Base-by-base conservation (phyloP, 805 yeast genomes). In the Nakazawaea molendinolei region DNA sequence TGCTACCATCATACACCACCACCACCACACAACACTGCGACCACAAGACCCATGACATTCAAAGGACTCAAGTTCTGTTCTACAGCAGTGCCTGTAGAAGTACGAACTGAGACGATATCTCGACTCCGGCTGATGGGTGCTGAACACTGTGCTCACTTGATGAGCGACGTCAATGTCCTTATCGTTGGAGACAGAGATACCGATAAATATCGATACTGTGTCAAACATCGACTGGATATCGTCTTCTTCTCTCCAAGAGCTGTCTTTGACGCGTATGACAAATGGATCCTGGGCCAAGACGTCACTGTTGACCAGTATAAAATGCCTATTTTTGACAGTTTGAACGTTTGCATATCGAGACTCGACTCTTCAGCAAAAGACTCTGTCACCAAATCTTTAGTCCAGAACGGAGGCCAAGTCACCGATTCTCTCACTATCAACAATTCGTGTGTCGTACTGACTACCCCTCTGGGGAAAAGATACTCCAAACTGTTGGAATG, bases 91-190 rank as follows among this genome's bases (percentile, higher is more conserved):
- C 55, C 60, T 3, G 50, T 63, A 8, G 51, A 56, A 3, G 50
- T 56, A 23, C 63, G 74, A 43, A 60, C 63, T 17, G 65, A 60
- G 12, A 48, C 78, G 19, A 61, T 68, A 2, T 51, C 56, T 8
- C 68, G 67, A 48, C 65, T 80, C 39, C 51, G 57, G 19, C 58
- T 66, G 7, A 61, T 81, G 52, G 90, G 89, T 6, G 89, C 87
- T 1, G 49, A 47, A 8, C 72, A 67, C 44, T 64, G 68, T 40
- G 65, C 65, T 28, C 79, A 79, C 47, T 55, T 81, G 44, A 74
- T 79, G 62, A 70, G 76, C 32, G 78, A 76, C 50, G 79, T 74
- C 3, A 66, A 70, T 36, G 71, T 71, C 27, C 54, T 82, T 18
- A 63, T 82, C 5, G 78, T 79, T 21, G 86, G 86, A 2, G 65